Base-by-base conservation (phyloP, 2,329 filamentous ascomycete species). In the Cladophialophora immunda region DNA sequence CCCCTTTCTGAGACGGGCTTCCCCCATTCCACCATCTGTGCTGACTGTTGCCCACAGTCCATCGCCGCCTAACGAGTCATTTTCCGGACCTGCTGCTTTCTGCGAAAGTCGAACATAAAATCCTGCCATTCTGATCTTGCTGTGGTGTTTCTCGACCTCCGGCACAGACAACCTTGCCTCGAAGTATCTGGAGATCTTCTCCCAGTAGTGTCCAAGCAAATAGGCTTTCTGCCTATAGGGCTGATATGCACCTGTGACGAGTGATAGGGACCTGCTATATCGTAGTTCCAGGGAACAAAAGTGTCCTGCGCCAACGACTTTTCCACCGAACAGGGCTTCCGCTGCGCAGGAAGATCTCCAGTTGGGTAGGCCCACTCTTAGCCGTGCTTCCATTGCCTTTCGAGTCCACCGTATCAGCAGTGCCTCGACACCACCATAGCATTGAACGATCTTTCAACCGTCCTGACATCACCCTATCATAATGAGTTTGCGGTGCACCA, bases 391-490 rank as follows among this genome's bases (percentile, higher is more conserved):
- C 54, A 52, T 41, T 41, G 32, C 55, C 54, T 59, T 22, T 52
- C 34, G 50, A 32, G n/a, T 58, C 56, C 34, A 54, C 60, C 65
- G 64, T 62, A 67, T 63, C 56, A 56, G 55, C 41, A 47, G 25
- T 27, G 36, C 58, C 38, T 60, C 45, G 53, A 66, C 59, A 60
- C 54, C 54, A 45, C 50, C 60, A 27, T 47, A 30, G 58, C 56
- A 19, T 60, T 29, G 25, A 50, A 22, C 65, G 58, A 64, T 64
- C 54, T 57, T 45, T 50, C 45, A 22, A 64, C 54, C 22, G 30
- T 32, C 54, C 41, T 59, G 47, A 63, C 60, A 63, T 56, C 65
- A 60, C 38, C 41, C 55, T 50, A 67, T 58, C 65, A 67, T 55
- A 34, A 41, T n/a, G 30, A 53, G 30, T 29, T 50, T 19, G 27